Conservation (phyloP, 768 basidiomycete genomes). For the Myochromella boudieri region DNA sequence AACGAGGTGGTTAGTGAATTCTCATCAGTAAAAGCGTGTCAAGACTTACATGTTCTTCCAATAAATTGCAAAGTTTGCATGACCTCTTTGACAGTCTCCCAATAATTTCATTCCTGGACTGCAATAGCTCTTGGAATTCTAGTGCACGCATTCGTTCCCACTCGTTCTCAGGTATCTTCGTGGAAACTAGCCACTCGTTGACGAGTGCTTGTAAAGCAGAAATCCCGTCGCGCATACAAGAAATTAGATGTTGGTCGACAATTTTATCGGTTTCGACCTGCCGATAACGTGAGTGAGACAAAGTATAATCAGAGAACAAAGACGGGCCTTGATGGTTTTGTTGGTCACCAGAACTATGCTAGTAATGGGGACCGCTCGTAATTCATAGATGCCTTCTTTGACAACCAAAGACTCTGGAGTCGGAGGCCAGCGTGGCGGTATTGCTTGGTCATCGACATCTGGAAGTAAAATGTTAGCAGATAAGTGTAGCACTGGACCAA, state of each 20-base stretch:
- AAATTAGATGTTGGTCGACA: constrained; percentile 62
- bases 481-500: background rate
- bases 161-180: constrained; percentile 69
- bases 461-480: background rate
- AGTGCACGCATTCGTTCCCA: constrained; percentile 83
- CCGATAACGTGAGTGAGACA: background rate
- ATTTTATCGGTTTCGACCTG: constrained; percentile 75
- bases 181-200: constrained; percentile 53
- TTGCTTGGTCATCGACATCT: constrained; percentile 58
- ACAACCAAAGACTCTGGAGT: constrained; percentile 43
- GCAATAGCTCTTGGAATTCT: constrained; percentile 87
- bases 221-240: constrained; percentile 58
- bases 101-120: constrained; percentile 50
- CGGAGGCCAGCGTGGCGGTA: constrained; percentile 83
- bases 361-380: constrained; percentile 60
- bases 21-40: background rate
- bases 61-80: constrained; percentile 65
- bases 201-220: constrained; percentile 48
- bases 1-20: constrained; percentile 4
- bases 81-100: constrained; percentile 39
- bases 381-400: constrained; percentile 62
- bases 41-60: constrained; percentile 71
- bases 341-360: constrained; percentile 79
- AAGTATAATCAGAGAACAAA: background rate
- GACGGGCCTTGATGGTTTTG: constrained; percentile 63